Evolutionary conservation across 1,139 yeast species (phyloP).

Genomic region (Meyerozyma carpophila): DNA sequence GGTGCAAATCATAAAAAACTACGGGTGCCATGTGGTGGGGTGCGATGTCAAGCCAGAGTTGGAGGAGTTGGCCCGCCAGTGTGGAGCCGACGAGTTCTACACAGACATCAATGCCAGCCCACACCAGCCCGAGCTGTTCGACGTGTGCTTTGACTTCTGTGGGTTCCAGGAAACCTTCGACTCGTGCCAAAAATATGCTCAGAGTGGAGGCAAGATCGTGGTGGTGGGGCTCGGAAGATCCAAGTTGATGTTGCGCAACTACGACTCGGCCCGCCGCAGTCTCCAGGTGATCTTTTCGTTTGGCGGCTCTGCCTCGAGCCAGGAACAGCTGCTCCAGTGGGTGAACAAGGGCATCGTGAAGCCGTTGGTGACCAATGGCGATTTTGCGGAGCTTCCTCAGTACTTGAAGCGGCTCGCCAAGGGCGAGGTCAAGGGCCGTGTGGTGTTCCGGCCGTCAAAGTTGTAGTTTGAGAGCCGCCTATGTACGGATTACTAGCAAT

Average conservation of each 20-base stretch:
- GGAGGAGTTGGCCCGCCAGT: constrained; percentile 21
- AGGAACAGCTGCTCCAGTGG: constrained; percentile 41
- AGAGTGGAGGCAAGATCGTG: constrained; percentile 33
- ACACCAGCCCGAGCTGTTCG: constrained; percentile 30
- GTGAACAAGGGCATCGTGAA: constrained; percentile 34
- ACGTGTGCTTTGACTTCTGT: constrained; percentile 40
- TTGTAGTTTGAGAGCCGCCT: background rate
- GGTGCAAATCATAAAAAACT: constrained; percentile 37
- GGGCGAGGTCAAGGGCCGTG: constrained; percentile 41
- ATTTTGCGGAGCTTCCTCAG: constrained; percentile 32
- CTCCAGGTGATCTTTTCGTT: constrained; percentile 35
- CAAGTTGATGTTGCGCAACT: constrained; percentile 27
- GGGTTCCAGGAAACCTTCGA: constrained; percentile 37
- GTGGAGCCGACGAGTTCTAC: constrained; percentile 42
- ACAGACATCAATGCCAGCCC: constrained; percentile 23
- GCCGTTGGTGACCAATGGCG: constrained; percentile 29
- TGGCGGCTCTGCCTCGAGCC: constrained; percentile 45
- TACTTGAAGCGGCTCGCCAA: constrained; percentile 28
- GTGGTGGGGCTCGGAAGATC: constrained; percentile 41
- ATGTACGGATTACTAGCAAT: background rate
- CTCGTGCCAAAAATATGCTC: constrained; percentile 28
- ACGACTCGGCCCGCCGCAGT: constrained; percentile 37
- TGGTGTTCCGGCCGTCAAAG: constrained; percentile 34
- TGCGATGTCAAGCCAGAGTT: constrained; percentile 32
- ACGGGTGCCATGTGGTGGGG: constrained; percentile 38